A percentile compares a stretch with the other conserved stretches of the same genome.
phyloP scores from a whole-genome alignment of 306 rosid genomes.

The Corylus avellana region DNA sequence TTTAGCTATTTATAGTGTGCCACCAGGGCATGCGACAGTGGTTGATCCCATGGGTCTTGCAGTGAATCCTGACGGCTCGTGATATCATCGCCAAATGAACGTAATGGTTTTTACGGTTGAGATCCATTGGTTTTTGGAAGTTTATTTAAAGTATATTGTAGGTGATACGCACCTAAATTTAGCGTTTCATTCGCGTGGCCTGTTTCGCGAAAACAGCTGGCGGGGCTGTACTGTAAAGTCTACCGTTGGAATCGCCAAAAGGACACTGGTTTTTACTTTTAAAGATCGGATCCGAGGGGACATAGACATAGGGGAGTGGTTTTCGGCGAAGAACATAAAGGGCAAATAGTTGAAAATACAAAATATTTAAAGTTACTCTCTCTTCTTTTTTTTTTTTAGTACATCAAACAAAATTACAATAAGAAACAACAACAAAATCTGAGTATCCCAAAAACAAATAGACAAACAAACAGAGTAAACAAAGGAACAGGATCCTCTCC shows the following conservation, averaged over 20 bases:
- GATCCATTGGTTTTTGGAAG: not conserved
- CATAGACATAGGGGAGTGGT: too few relatives aligned
- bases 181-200: not conserved
- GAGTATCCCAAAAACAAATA: too few relatives aligned
- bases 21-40: not conserved
- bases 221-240: not conserved
- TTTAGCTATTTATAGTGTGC: not conserved
- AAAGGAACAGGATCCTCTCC: too few relatives aligned
- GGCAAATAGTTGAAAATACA: too few relatives aligned
- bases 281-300: not conserved
- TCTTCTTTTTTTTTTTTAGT: too few relatives aligned
- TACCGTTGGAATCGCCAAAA: not conserved
- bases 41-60: not conserved
- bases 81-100: not conserved
- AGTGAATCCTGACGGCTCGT: not conserved
- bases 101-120: not conserved
- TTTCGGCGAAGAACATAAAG: too few relatives aligned
- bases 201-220: constrained; percentile 10
- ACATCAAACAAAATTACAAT: too few relatives aligned
- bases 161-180: not conserved
- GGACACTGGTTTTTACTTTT: not conserved
- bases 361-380: too few relatives aligned
- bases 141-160: not conserved
- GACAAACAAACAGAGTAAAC: too few relatives aligned
- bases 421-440: too few relatives aligned